Evolutionary conservation across 805 yeast genomes (phyloP).

Genomic region (Starmerella scarabaei): DNA sequence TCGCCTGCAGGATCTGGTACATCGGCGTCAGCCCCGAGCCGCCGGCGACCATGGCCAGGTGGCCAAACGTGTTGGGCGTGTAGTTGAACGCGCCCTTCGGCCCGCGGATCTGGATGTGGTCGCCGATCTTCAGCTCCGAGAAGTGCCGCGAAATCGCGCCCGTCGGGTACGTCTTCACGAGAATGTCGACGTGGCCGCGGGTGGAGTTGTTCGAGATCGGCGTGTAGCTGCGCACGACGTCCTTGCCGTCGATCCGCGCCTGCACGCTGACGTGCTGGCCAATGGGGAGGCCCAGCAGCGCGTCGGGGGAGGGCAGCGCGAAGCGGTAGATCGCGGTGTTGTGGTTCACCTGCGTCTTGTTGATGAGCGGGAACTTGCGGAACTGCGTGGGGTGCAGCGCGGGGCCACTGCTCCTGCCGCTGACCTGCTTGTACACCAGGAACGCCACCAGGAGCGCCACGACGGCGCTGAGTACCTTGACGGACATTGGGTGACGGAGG

Average conservation of each 20-base stretch:
- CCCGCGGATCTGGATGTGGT: slow-evolving; percentile 50
- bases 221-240: slow-evolving; percentile 74
- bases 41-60: slow-evolving; percentile 85
- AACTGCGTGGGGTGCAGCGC: slow-evolving; percentile 13
- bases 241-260: slow-evolving; percentile 66
- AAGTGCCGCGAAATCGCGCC: slow-evolving; percentile 74
- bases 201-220: slow-evolving; percentile 64
- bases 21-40: slow-evolving; percentile 94
- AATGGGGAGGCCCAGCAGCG: slow-evolving; percentile 74
- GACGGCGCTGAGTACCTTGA: too few species aligned
- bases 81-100: slow-evolving; percentile 85
- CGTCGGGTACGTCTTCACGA: slow-evolving; percentile 69
- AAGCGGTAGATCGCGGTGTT: slow-evolving; percentile 72
- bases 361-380: slow-evolving; percentile 58
- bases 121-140: slow-evolving; percentile 64
- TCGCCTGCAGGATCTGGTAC: slow-evolving; percentile 72
- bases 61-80: slow-evolving; percentile 59
- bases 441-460: too few species aligned
- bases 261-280: slow-evolving; percentile 86
- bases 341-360: slow-evolving; percentile 62
- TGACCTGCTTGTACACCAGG: too few species aligned
- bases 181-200: slow-evolving; percentile 69
- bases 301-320: slow-evolving; percentile 61
- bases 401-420: too few species aligned
- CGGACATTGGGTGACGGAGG: too few species aligned